Evolutionary conservation across 2,329 filamentous ascomycete species (phyloP).

Genomic region (Fusarium luffae): DNA sequence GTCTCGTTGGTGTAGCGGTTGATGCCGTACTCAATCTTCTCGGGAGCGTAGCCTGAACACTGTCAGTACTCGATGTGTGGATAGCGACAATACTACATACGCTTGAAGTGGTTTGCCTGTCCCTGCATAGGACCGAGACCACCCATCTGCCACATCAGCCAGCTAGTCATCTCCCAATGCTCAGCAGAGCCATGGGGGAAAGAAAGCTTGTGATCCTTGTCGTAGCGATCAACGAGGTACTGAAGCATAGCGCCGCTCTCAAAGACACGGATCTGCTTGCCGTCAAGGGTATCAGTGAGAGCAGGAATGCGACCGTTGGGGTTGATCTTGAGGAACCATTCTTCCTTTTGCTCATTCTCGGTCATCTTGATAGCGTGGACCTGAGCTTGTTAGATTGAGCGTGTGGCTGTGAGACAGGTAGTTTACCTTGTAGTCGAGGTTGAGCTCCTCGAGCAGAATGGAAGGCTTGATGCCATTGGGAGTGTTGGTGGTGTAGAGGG

Average conservation of each 20-base stretch:
- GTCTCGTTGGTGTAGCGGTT: conserved; percentile 87
- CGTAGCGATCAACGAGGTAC: conserved; percentile 85
- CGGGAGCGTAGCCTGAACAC: conserved; percentile 74
- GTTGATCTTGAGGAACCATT: conserved; percentile 91
- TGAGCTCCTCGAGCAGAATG: conserved; percentile 87
- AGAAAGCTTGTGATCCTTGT: conserved; percentile 83
- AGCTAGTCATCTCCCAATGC: conserved; percentile 82
- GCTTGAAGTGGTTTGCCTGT: conserved; percentile 84
- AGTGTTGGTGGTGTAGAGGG: conserved; percentile 83
- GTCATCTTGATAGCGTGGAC: conserved; percentile 73
- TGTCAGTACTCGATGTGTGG: not conserved
- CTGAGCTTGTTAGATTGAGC: conserved; percentile 40
- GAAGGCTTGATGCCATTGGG: conserved; percentile 93
- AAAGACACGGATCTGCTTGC: conserved; percentile 79
- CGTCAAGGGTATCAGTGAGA: conserved; percentile 83
- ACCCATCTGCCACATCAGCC: conserved; percentile 81
- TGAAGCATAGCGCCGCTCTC: conserved; percentile 87
- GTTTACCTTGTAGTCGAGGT: conserved; percentile 78
- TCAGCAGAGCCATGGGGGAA: conserved; percentile 79
- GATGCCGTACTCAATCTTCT: conserved; percentile 84
- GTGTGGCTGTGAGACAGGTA: not conserved
- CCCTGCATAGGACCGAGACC: conserved; percentile 84
- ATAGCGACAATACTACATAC: conserved; percentile 52
- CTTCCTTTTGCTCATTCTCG: conserved; percentile 83
- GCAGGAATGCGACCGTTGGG: conserved; percentile 93